Conservation (phyloP, 352 stramenopile genomes). For the Pythium phragmiticola region DNA sequence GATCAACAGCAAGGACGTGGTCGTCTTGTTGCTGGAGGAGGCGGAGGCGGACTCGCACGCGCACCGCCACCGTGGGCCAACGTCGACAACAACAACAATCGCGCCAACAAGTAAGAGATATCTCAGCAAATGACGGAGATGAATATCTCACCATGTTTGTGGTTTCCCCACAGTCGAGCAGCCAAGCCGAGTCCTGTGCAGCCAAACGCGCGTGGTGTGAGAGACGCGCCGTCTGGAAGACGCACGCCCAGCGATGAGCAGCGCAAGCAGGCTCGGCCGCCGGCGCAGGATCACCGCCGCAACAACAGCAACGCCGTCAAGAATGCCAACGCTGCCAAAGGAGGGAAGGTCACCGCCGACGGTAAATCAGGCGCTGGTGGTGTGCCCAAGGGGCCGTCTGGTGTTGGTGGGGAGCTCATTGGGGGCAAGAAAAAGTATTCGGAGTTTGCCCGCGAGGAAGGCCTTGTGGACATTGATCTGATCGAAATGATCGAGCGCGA, state of each 20-base stretch:
- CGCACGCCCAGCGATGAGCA: slow-evolving; percentile 64
- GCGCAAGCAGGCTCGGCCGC: slow-evolving; percentile 34
- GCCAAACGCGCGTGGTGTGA: background rate
- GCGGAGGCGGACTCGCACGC: slow-evolving; percentile 24
- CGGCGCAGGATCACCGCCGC: slow-evolving; percentile 28
- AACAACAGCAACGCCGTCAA: slow-evolving; percentile 21
- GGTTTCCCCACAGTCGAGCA: slow-evolving; percentile 28
- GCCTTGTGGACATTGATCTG: slow-evolving; percentile 74
- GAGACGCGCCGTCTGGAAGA: slow-evolving; percentile 34
- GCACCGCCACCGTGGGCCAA: slow-evolving; percentile 55
- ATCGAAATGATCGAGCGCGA: slow-evolving; percentile 88
- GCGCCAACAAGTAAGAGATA: slow-evolving; percentile 27
- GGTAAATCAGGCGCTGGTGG: slow-evolving; percentile 30
- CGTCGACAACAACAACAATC: slow-evolving; percentile 36
- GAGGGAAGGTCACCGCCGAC: slow-evolving; percentile 16
- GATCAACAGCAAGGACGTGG: slow-evolving; percentile 40
- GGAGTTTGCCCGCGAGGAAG: slow-evolving; percentile 74
- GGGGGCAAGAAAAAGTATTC: slow-evolving; percentile 75
- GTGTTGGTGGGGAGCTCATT: slow-evolving; percentile 26
- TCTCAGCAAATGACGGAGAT: background rate
- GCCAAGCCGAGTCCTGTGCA: slow-evolving; percentile 32
- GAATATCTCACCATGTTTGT: no score
- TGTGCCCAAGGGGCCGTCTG: slow-evolving; percentile 35
- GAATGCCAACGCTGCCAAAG: slow-evolving; percentile 28
- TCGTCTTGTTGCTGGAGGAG: background rate